These are phyloP conservation scores for Rhizopus sp. DNA, from an alignment of 371 early-diverging fungal genomes.

Conservation along the genomic window DNA sequence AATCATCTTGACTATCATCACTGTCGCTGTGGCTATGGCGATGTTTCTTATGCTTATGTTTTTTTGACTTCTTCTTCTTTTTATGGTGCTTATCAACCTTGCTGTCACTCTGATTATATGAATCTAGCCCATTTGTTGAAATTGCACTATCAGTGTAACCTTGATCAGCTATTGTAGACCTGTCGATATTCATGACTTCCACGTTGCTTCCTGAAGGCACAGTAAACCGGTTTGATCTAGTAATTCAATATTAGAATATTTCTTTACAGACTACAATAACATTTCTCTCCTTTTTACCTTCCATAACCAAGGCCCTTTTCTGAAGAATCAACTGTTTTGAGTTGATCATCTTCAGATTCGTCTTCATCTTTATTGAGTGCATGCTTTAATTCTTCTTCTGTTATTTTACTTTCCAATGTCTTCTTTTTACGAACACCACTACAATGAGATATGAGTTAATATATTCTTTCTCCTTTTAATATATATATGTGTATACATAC, in stretches of 20 bases:
- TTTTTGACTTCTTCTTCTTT: slow-evolving; percentile 43
- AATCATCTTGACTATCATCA: slow-evolving; percentile 17
- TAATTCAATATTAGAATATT: not conserved
- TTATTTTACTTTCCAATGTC: slow-evolving; percentile 53
- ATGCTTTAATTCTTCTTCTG: slow-evolving; percentile 61
- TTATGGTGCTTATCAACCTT: slow-evolving; percentile 29
- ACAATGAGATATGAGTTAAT: not conserved
- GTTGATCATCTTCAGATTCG: slow-evolving; percentile 42
- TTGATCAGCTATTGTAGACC: not conserved
- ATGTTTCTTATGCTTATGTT: slow-evolving; percentile 40
- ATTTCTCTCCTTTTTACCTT: slow-evolving; percentile 29
- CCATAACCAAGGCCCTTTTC: slow-evolving; percentile 71
- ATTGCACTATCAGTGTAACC: not conserved
- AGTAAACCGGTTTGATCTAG: slow-evolving; percentile 27
- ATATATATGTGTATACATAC: slow-evolving; percentile 35
- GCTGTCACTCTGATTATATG: not conserved
- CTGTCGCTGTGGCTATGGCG: slow-evolving; percentile 25
- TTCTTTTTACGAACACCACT: slow-evolving; percentile 60
- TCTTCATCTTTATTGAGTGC: slow-evolving; percentile 50
- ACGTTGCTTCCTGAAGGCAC: slow-evolving; percentile 20
- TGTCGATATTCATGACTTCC: slow-evolving; percentile 28
- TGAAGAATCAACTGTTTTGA: slow-evolving; percentile 20
- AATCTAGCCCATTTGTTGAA: not conserved
- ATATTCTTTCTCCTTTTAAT: not conserved
- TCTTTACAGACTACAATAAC: not conserved